Conservation (phyloP, 176 grass and related monocot species). For the Ampelocalamus luodianensis region DNA sequence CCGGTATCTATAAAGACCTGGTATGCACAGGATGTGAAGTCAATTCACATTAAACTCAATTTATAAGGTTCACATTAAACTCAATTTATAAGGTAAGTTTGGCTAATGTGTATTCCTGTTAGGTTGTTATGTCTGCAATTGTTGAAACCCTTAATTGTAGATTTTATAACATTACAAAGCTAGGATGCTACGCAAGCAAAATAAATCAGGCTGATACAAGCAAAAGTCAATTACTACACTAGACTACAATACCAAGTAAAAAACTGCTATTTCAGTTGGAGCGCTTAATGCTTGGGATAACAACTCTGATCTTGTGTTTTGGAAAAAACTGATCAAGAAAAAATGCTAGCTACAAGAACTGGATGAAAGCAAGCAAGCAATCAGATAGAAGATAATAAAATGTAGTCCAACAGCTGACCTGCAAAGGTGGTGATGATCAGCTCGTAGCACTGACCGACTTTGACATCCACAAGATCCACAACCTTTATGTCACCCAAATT, state of each 20-base stretch:
- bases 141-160: background rate
- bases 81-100: background rate
- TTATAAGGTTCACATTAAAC: background rate
- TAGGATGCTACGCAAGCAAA: background rate
- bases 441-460: slow-evolving; percentile 51
- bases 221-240: background rate
- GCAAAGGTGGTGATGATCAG: slow-evolving; percentile 53
- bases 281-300: background rate
- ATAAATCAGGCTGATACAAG: background rate
- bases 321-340: background rate
- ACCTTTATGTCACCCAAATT: slow-evolving; percentile 15
- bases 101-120: background rate
- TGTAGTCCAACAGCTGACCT: slow-evolving; percentile 27
- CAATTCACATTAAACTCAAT: background rate
- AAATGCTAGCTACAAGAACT: background rate
- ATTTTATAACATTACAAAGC: background rate
- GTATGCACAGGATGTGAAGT: background rate
- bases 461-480: slow-evolving; percentile 55
- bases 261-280: background rate
- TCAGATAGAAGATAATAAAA: background rate
- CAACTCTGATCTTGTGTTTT: background rate
- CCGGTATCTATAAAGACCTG: slow-evolving; percentile 44
- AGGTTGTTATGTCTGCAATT: background rate
- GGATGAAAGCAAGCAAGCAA: background rate
- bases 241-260: background rate